Percentiles rank a stretch among this genome's conserved stretches.
Evolutionary conservation across 179 eudicot species (phyloP).

Genomic region (Amaranthus tricolor): DNA sequence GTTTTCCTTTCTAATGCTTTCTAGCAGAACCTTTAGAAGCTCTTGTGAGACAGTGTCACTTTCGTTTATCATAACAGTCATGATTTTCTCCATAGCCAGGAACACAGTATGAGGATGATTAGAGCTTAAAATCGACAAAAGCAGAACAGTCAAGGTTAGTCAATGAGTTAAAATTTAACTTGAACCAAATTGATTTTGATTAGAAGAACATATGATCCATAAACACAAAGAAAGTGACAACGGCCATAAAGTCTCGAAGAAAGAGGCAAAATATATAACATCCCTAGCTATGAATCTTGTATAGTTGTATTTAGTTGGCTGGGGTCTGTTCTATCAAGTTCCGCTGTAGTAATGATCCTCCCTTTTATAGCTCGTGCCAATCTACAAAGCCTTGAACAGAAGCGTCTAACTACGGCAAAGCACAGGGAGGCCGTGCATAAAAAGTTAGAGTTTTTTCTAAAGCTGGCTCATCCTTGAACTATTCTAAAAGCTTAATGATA

Average conservation of each 20-base stretch:
- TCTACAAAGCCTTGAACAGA: background rate
- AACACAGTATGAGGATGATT: conserved; percentile 49
- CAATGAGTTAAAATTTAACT: background rate
- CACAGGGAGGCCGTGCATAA: background rate
- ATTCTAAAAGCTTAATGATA: background rate
- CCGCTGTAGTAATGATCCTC: no score
- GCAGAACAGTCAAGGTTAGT: conserved; percentile 8
- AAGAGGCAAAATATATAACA: background rate
- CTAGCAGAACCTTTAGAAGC: conserved; percentile 48
- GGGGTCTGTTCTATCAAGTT: no score
- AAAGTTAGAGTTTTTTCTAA: background rate
- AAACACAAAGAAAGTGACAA: background rate
- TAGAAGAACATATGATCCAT: background rate
- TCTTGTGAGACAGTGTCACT: conserved; percentile 51
- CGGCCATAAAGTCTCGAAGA: background rate
- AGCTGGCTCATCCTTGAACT: background rate
- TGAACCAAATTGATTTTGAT: background rate
- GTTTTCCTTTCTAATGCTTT: conserved; percentile 49
- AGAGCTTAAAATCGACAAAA: conserved; percentile 38
- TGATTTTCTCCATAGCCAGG: conserved; percentile 55
- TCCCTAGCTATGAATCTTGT: no score
- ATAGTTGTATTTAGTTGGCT: no score
- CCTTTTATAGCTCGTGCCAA: no score
- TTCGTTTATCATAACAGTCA: conserved; percentile 57
- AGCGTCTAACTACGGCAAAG: background rate